Conservation (phyloP, 2,329 filamentous ascomycete species). For the Teratosphaeria gauchensis region DNA sequence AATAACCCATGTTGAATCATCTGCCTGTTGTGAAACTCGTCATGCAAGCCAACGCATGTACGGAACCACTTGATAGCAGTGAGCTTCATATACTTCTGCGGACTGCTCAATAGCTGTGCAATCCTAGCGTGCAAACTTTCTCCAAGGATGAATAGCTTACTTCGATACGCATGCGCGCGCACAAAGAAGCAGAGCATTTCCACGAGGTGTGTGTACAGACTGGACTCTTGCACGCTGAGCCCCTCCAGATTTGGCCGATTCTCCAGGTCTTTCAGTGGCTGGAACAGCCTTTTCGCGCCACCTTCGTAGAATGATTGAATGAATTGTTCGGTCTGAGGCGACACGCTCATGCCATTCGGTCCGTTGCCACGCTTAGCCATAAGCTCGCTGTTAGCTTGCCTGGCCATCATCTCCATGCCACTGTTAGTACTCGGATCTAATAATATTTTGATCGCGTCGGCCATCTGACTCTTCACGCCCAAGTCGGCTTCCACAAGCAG, state of each 20-base stretch:
- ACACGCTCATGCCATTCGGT: constrained; percentile 2
- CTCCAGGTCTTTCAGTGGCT: constrained; percentile 74
- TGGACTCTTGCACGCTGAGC: constrained; percentile 64
- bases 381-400: constrained; percentile 54
- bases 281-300: constrained; percentile 66
- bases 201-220: constrained; percentile 82
- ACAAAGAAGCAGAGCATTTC: constrained; percentile 93
- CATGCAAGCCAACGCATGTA: constrained; percentile 71
- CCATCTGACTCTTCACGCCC: constrained; percentile 89
- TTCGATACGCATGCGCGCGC: constrained; percentile 74
- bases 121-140: constrained; percentile 71
- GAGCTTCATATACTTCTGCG: constrained; percentile 86
- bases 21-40: constrained; percentile 84
- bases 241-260: constrained; percentile 49
- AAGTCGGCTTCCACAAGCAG: constrained; percentile 85
- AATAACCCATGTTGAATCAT: constrained; percentile 73
- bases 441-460: constrained; percentile 88
- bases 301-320: constrained; percentile 82
- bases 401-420: constrained; percentile 47
- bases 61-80: constrained; percentile 91
- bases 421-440: constrained; percentile 62
- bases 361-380: constrained; percentile 45
- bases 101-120: constrained; percentile 68
- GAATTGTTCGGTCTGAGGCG: constrained; percentile 73
- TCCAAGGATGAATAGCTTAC: constrained; percentile 76